Percentiles rank a stretch among this genome's conserved stretches.
These are phyloP conservation scores for Solanum medicagineum DNA, from an alignment of 257 asterid genomes.

Conservation along the genomic window DNA sequence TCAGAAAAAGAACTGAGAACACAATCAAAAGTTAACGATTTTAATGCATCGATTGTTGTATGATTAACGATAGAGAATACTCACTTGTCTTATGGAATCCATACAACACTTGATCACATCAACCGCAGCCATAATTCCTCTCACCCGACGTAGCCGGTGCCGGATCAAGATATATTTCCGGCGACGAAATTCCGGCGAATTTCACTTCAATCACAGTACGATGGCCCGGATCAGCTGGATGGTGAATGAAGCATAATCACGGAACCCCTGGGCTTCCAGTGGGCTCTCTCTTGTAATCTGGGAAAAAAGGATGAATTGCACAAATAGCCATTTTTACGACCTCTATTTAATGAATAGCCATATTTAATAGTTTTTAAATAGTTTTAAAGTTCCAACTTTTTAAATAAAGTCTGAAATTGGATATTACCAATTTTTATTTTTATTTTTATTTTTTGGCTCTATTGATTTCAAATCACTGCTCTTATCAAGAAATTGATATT, in stretches of 20 bases:
- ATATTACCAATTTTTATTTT: neutral
- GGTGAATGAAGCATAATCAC: neutral
- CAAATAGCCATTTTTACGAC: neutral
- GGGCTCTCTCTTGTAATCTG: neutral
- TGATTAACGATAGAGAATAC: neutral
- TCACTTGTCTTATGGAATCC: constrained; percentile 82
- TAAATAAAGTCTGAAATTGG: neutral
- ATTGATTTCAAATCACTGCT: too few species aligned
- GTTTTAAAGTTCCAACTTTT: neutral
- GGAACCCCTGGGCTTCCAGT: neutral
- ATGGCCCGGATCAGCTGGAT: neutral
- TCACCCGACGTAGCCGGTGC: neutral
- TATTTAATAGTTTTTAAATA: neutral
- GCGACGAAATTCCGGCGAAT: neutral
- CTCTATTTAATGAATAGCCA: neutral
- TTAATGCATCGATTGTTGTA: neutral
- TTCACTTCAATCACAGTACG: neutral
- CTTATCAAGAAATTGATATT: too few species aligned
- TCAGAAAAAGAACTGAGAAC: neutral
- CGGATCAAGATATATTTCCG: neutral
- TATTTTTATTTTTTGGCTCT: too few species aligned
- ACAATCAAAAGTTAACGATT: neutral
- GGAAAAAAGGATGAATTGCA: neutral
- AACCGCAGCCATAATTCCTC: constrained; percentile 39
- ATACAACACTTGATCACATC: constrained; percentile 82